Percentiles rank a stretch among this genome's conserved stretches.
Evolutionary conservation across 306 rosid species (phyloP).

Genomic region (Vigna angularis): DNA sequence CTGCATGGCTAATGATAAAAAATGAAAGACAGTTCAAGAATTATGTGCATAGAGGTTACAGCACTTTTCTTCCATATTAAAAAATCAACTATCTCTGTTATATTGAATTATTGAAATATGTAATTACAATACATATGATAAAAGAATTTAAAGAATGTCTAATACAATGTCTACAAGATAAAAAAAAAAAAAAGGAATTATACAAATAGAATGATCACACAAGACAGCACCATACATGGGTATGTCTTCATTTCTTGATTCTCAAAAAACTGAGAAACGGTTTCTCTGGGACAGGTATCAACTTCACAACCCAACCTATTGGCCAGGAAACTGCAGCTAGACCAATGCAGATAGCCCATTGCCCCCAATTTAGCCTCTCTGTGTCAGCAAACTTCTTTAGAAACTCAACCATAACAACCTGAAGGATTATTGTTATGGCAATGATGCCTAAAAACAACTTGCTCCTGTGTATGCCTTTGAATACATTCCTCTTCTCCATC

Average conservation of each 20-base stretch:
- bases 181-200: neutral
- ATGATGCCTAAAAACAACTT: slow-evolving; percentile 47
- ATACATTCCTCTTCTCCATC: slow-evolving; percentile 48
- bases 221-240: neutral
- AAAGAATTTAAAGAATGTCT: neutral
- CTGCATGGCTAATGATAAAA: neutral
- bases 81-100: neutral
- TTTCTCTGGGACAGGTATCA: slow-evolving; percentile 47
- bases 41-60: neutral
- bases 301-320: slow-evolving; percentile 49
- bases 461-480: slow-evolving; percentile 43
- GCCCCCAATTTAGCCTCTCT: slow-evolving; percentile 47
- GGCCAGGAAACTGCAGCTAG: slow-evolving; percentile 49
- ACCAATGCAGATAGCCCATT: slow-evolving; percentile 42
- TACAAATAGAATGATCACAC: slow-evolving; percentile 12
- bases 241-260: slow-evolving; percentile 4
- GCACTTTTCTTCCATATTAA: neutral
- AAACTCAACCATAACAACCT: slow-evolving; percentile 53
- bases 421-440: slow-evolving; percentile 45
- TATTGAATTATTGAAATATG: neutral
- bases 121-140: neutral
- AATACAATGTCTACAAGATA: neutral
- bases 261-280: slow-evolving; percentile 35
- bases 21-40: neutral
- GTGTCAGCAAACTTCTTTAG: slow-evolving; percentile 52